Conservation (phyloP, 805 yeast species). For the Zygosaccharomyces lentus region DNA sequence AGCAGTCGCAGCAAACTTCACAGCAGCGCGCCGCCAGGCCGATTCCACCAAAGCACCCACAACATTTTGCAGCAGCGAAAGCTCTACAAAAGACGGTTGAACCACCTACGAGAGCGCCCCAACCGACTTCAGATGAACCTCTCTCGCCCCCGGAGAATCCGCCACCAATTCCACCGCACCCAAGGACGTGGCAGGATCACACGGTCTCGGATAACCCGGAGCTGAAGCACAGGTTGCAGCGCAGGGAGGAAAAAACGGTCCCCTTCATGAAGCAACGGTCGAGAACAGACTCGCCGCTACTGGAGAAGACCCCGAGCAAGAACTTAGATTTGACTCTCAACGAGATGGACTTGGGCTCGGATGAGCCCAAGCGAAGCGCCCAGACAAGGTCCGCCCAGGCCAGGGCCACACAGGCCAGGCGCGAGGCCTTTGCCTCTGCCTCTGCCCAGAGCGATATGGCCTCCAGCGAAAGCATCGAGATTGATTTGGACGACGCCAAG, state of each 20-base stretch:
- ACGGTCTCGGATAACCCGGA: constrained; percentile 7
- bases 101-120: constrained; percentile 2
- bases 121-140: not conserved
- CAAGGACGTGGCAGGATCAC: constrained; percentile 8
- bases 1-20: not conserved
- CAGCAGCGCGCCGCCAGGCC: constrained; percentile 8
- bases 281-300: not conserved
- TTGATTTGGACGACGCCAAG: constrained; percentile 23
- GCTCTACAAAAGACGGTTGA: constrained; percentile 8
- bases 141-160: constrained; percentile 8
- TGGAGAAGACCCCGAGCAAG: constrained; percentile 4
- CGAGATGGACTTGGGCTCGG: constrained; percentile 20
- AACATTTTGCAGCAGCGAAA: constrained; percentile 2
- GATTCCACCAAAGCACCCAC: constrained; percentile 7
- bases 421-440: constrained; percentile 7
- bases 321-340: constrained; percentile 19
- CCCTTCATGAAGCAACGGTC: not conserved
- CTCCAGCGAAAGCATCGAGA: constrained; percentile 30
- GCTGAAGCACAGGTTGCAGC: not conserved
- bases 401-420: not conserved
- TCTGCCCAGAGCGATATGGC: constrained; percentile 18
- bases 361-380: constrained; percentile 5
- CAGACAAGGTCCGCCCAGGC: not conserved
- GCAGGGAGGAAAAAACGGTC: not conserved
- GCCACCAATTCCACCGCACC: constrained; percentile 19